These are phyloP conservation scores for Leccinum uliginosum DNA, from an alignment of 768 basidiomycete genomes.

Conservation along the genomic window DNA sequence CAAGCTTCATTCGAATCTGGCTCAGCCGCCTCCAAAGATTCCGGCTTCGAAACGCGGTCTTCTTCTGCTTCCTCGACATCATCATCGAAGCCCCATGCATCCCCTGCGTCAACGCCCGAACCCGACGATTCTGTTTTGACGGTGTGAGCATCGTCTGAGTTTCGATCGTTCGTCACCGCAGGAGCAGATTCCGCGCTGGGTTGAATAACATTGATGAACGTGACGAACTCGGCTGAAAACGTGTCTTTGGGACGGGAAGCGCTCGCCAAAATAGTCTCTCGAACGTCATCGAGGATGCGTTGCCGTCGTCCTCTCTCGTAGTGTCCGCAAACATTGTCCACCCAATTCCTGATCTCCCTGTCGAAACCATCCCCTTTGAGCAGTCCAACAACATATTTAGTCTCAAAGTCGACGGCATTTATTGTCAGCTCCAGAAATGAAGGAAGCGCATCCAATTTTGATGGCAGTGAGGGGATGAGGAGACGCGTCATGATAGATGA, in stretches of 20 bases:
- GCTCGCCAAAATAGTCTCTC: constrained; percentile 47
- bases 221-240: constrained; percentile 23
- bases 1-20: constrained; percentile 57
- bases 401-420: constrained; percentile 66
- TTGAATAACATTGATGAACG: constrained; percentile 1
- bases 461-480: constrained; percentile 67
- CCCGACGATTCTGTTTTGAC: constrained; percentile 23
- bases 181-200: background rate
- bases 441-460: constrained; percentile 55
- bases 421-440: constrained; percentile 54
- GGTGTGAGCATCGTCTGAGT: constrained; percentile 38
- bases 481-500: constrained; percentile 60
- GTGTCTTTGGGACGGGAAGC: constrained; percentile 17
- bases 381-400: constrained; percentile 43
- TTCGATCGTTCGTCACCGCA: constrained; percentile 40
- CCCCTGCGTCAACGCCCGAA: constrained; percentile 28
- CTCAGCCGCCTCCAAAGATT: constrained; percentile 24
- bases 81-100: constrained; percentile 54
- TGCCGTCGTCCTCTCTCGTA: constrained; percentile 76
- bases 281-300: constrained; percentile 58
- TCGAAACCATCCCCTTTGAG: constrained; percentile 47
- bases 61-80: constrained; percentile 30
- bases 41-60: constrained; percentile 14
- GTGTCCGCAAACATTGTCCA: constrained; percentile 59
- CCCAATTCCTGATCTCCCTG: constrained; percentile 63